A percentile compares a stretch with the other conserved stretches of the same genome.
phyloP scores from a whole-genome alignment of 2,329 filamentous ascomycete genomes.

The Arthrobotrys sinensis region DNA sequence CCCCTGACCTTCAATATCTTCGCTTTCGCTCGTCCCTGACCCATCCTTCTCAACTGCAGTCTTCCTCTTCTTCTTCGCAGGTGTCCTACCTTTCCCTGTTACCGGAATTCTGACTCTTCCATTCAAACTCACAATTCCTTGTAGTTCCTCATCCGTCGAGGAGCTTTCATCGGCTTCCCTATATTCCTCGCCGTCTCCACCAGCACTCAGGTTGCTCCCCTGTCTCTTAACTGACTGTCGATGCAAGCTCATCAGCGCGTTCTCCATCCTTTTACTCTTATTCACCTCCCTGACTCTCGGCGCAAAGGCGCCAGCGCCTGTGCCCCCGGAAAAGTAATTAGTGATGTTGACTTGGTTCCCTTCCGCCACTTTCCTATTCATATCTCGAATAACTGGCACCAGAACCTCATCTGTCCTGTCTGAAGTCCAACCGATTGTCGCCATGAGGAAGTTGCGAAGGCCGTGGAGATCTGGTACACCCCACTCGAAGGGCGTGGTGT shows the following conservation, averaged over 20 bases:
- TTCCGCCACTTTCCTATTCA: slow-evolving; percentile 89
- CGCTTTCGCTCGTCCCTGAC: slow-evolving; percentile 53
- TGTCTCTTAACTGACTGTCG: slow-evolving; percentile 58
- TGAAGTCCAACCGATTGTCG: slow-evolving; percentile 91
- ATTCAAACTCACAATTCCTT: slow-evolving; percentile 55
- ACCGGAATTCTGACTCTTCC: slow-evolving; percentile 40
- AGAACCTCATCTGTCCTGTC: slow-evolving; percentile 96
- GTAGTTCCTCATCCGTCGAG: slow-evolving; percentile 47
- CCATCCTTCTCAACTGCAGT: slow-evolving; percentile 6
- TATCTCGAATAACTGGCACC: slow-evolving; percentile 93
- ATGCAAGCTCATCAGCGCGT: slow-evolving; percentile 79
- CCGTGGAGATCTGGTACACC: slow-evolving; percentile 93
- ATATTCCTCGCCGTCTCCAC: slow-evolving; percentile 59
- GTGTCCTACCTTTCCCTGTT: slow-evolving; percentile 20
- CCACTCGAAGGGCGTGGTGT: slow-evolving; percentile 88
- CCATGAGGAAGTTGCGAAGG: slow-evolving; percentile 86
- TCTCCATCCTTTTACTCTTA: slow-evolving; percentile 82
- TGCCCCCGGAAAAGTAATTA: slow-evolving; percentile 84
- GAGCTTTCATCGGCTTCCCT: slow-evolving; percentile 59
- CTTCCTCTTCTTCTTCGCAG: slow-evolving; percentile 54
- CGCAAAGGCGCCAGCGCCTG: slow-evolving; percentile 80
- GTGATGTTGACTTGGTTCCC: slow-evolving; percentile 98
- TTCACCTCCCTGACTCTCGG: slow-evolving; percentile 76
- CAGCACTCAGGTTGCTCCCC: slow-evolving; percentile 64
- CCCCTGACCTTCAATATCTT: slow-evolving; percentile 59